phyloP scores from a whole-genome alignment of 116 monocot genomes.

The Trichopus zeylanicus region DNA sequence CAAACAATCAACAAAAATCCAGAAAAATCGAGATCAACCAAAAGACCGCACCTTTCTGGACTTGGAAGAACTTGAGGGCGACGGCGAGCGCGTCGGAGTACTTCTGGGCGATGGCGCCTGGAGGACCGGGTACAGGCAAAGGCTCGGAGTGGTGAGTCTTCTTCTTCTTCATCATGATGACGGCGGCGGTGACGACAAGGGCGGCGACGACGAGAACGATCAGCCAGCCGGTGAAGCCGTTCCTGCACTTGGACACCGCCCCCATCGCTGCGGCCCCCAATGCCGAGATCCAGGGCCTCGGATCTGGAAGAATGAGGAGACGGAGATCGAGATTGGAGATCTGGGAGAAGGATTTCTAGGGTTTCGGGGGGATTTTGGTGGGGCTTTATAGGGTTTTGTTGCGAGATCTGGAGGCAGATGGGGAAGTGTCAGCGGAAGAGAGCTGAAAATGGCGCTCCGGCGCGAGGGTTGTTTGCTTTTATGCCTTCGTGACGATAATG shows the following conservation, averaged over 20 bases:
- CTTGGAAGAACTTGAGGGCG: conserved; percentile 90
- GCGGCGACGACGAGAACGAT: conserved; percentile 58
- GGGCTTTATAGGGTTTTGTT: too few species aligned
- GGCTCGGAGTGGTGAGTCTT: conserved; percentile 31
- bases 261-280: too few species aligned
- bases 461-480: neutral
- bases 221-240: conserved; percentile 68
- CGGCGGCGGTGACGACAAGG: conserved; percentile 57
- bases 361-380: neutral
- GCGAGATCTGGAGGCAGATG: too few species aligned
- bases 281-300: too few species aligned
- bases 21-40: neutral
- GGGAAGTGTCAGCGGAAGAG: too few species aligned
- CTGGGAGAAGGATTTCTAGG: neutral
- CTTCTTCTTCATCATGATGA: too few species aligned
- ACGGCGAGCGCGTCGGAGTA: conserved; percentile 71
- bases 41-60: conserved; percentile 52
- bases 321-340: too few species aligned
- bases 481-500: neutral
- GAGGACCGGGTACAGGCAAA: conserved; percentile 72
- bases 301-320: too few species aligned
- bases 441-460: too few species aligned
- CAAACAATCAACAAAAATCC: neutral
- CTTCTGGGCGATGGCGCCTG: conserved; percentile 63
- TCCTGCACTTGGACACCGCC: conserved; percentile 27